A percentile compares a stretch with the other conserved stretches of the same genome.
Conservation (phyloP, 2,329 filamentous ascomycete genomes). For the Blumeria hordei region DNA sequence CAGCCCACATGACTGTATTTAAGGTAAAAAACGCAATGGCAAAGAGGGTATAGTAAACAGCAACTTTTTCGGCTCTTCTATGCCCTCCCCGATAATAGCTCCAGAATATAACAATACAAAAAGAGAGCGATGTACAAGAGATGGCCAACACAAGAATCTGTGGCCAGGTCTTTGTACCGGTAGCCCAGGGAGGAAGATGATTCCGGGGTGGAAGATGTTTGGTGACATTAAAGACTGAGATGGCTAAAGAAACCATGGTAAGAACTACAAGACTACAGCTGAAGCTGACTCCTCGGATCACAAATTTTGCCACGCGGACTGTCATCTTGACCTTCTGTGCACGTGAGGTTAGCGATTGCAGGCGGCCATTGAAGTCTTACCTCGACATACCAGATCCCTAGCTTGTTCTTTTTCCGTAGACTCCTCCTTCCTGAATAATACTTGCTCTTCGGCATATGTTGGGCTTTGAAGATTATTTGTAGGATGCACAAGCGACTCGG, state of each 20-base stretch:
- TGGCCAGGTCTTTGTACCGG: conserved; percentile 61
- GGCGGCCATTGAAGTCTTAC: conserved; percentile 16
- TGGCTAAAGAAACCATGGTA: conserved; percentile 67
- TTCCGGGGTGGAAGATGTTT: conserved; percentile 50
- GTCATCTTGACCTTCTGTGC: conserved; percentile 71
- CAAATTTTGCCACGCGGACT: conserved; percentile 79
- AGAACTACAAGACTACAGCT: conserved; percentile 90
- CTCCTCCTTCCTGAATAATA: conserved; percentile 64
- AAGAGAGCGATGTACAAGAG: conserved; percentile 53
- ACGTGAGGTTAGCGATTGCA: conserved; percentile 16
- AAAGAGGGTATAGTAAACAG: conserved; percentile 88
- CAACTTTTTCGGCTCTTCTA: conserved; percentile 69
- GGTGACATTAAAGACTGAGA: conserved; percentile 82
- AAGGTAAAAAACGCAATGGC: conserved; percentile 84
- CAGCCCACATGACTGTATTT: conserved; percentile 76
- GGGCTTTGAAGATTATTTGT: conserved; percentile 75
- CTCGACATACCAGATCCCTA: conserved; percentile 57
- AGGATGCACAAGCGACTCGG: conserved; percentile 68
- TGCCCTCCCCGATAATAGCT: conserved; percentile 81
- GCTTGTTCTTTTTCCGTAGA: conserved; percentile 68
- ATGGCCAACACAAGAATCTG: conserved; percentile 64
- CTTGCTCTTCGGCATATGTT: conserved; percentile 71
- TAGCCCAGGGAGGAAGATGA: conserved; percentile 64
- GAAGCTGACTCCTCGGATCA: conserved; percentile 90
- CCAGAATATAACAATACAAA: conserved; percentile 59